A percentile compares a stretch with the other conserved stretches of the same genome.
These are phyloP conservation scores for Rutstroemia sp. DNA, from an alignment of 2,329 filamentous ascomycete species.

Conservation along the genomic window DNA sequence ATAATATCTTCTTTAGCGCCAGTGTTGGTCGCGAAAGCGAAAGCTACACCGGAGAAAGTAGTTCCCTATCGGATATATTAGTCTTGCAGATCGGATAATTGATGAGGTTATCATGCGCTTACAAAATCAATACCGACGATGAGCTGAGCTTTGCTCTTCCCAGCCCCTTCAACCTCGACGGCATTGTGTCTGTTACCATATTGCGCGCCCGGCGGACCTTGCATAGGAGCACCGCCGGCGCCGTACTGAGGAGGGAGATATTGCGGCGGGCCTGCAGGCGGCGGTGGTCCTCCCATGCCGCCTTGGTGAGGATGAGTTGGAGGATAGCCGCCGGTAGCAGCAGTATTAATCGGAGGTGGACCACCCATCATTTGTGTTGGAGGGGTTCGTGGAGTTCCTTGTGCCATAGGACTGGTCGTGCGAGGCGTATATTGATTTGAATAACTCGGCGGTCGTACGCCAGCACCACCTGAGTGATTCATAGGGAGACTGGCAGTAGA, in stretches of 20 bases:
- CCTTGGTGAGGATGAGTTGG: constrained; percentile 39
- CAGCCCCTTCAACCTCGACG: constrained; percentile 78
- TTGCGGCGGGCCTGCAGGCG: constrained; percentile 26
- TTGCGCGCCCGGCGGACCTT: constrained; percentile 22
- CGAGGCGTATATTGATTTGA: constrained; percentile 49
- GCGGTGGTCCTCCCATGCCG: constrained; percentile 31
- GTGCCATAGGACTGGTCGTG: constrained; percentile 35
- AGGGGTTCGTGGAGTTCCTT: constrained; percentile 26
- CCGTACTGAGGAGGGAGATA: constrained; percentile 29
- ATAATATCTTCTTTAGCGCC: constrained; percentile 98
- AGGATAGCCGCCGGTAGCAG: constrained; percentile 52
- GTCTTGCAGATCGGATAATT: constrained; percentile 6
- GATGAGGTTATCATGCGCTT: constrained; percentile 34
- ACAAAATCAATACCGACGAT: constrained; percentile 99
- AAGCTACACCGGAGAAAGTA: constrained; percentile 95
- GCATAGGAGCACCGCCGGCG: constrained; percentile 18
- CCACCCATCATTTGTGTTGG: constrained; percentile 41
- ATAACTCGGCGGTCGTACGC: constrained; percentile 58
- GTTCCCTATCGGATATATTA: constrained; percentile 58
- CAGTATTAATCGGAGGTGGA: constrained; percentile 61
- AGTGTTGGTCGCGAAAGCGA: constrained; percentile 88
- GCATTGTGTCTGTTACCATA: constrained; percentile 35
- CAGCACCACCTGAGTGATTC: constrained; percentile 52
- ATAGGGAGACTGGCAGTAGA: constrained; percentile 49
- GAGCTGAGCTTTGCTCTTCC: constrained; percentile 88